phyloP scores from a whole-genome alignment of 2,329 filamentous ascomycete genomes.

The Zymoseptoria crescenta region DNA sequence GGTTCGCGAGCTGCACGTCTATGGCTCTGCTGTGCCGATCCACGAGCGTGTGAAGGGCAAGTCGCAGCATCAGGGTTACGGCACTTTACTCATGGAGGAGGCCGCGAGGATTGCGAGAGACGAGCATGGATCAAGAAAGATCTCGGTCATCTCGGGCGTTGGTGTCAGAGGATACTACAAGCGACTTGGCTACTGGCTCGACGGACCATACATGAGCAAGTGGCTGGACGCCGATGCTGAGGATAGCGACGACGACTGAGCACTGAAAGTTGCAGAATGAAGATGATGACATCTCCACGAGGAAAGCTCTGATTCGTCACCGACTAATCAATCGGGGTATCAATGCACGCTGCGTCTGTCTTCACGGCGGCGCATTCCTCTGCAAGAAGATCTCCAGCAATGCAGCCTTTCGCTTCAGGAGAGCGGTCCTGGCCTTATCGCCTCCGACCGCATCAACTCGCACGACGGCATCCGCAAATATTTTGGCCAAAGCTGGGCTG shows the following conservation, averaged over 20 bases:
- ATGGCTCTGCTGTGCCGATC: slow-evolving; percentile 93
- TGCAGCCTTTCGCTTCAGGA: slow-evolving; percentile 57
- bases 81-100: slow-evolving; percentile 94
- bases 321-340: not conserved
- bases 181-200: slow-evolving; percentile 85
- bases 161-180: slow-evolving; percentile 92
- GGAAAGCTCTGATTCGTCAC: not conserved
- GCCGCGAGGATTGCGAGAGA: slow-evolving; percentile 90
- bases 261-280: not conserved
- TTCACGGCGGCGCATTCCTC: slow-evolving; percentile 17
- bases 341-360: not conserved
- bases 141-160: slow-evolving; percentile 96
- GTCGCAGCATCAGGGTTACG: slow-evolving; percentile 97
- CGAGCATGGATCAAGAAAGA: slow-evolving; percentile 88
- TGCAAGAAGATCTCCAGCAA: slow-evolving; percentile 65
- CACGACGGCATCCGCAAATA: slow-evolving; percentile 59
- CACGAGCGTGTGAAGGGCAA: slow-evolving; percentile 92
- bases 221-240: slow-evolving; percentile 26
- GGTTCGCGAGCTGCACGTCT: slow-evolving; percentile 91
- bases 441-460: slow-evolving; percentile 38
- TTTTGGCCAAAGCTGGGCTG: slow-evolving; percentile 56
- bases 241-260: slow-evolving; percentile 24
- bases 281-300: not conserved
- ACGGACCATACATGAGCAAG: slow-evolving; percentile 65
- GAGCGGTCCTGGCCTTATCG: slow-evolving; percentile 52